Evolutionary conservation across 1,284 basidiomycete species (phyloP), one percentile per base, ranked within the genome.

Genomic region (Trichosporon sp.): DNA sequence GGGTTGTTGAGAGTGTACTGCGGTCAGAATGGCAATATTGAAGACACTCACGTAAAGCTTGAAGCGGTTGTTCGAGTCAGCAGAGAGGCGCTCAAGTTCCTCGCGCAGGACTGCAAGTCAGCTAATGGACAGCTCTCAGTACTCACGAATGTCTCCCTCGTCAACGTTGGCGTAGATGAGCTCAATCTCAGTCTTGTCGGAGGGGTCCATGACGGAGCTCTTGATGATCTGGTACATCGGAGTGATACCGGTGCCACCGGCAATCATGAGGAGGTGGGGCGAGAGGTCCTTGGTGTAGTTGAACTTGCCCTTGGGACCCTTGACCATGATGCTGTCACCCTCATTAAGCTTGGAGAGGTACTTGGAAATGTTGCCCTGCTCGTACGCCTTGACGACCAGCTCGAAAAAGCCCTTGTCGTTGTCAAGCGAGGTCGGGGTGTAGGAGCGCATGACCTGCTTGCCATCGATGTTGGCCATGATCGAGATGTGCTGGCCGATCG

Each of bases 101-200:
- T 90, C 87, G 81, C 90, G 92, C 78, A 98, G 88, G 69, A 98
- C 87, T 86, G 31, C 71, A n/a, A 69, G 72, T 48, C 26, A 26
- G 26, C 26, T 26, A 26, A 26, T 26, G 26, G 26, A 26, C 26
- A 26, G 26, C 26, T 1, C 26, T 26, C 26, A 26, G 26, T 26
- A 78, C 83, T 69, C 68, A 84, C 83, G 88, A 84, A 96, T 92
- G 85, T 96, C 93, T 70, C 91, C 90, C 77, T 89, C 84, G 87
- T 91, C 90, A 82, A 98, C 95, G 85, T 99, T 99, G 78, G 97
- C 96, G 85, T 99, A 99, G 82, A 99, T 93, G 76, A 99, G 89
- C 73, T 86, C 89, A 76, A 96, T 85, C 79, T 89, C 89, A 54
- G 97, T 98, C 76, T 85, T 87, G 88, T 99, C 97, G 68, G 85